Conservation (phyloP, 2,329 filamentous ascomycete genomes). For the Dactylellina drechsleri region DNA sequence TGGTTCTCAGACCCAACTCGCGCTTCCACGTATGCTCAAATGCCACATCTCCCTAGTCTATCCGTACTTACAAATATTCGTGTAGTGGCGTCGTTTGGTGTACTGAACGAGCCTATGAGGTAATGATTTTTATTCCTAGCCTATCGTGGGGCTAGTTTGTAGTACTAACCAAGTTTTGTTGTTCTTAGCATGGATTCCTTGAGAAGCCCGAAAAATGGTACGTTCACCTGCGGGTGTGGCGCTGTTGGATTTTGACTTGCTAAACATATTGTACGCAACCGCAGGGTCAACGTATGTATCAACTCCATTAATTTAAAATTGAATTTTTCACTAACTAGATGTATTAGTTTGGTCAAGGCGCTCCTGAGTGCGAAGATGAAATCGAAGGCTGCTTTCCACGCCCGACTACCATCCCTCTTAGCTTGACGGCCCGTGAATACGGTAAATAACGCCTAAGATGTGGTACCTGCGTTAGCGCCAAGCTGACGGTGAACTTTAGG, state of each 20-base stretch:
- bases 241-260: slow-evolving; percentile 50
- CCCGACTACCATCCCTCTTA: slow-evolving; percentile 80
- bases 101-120: slow-evolving; percentile 79
- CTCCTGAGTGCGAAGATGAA: slow-evolving; percentile 91
- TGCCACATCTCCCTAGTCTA: neutral
- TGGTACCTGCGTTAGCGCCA: too few species aligned
- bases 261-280: slow-evolving; percentile 18
- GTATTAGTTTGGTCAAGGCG: slow-evolving; percentile 82
- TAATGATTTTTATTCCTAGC: slow-evolving; percentile 8
- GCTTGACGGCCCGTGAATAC: slow-evolving; percentile 83
- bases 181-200: slow-evolving; percentile 77
- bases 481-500: slow-evolving; percentile 62
- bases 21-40: slow-evolving; percentile 47
- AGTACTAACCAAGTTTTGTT: slow-evolving; percentile 1
- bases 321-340: slow-evolving; percentile 4
- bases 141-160: neutral
- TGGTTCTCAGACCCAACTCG: slow-evolving; percentile 43
- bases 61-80: neutral
- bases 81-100: slow-evolving; percentile 91
- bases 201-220: slow-evolving; percentile 87
- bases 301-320: neutral
- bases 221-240: slow-evolving; percentile 61
- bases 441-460: slow-evolving; percentile 62
- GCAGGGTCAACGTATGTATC: slow-evolving; percentile 47
- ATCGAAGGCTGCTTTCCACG: slow-evolving; percentile 89